Base-by-base conservation (phyloP, 352 stramenopile species). In the Phytophthora tentaculata region DNA sequence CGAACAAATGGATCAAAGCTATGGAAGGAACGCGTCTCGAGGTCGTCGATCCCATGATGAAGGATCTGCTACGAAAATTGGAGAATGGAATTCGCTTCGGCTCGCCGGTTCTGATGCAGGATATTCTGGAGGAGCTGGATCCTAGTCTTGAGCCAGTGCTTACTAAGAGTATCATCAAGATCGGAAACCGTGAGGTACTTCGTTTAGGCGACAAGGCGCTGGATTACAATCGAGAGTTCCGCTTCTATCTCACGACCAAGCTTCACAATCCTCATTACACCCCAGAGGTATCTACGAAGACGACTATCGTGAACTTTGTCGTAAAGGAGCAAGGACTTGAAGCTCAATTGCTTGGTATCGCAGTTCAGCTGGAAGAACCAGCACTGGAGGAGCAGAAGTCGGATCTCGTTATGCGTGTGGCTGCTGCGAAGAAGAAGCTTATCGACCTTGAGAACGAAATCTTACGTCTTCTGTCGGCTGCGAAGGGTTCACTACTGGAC, bases 381-480 rank as follows among this genome's bases (percentile, higher is more conserved):
- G 90, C 92, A 13, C 79, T 99, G 0, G 96, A 99, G 66, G 91
- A 98, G 56, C 91, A 99, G 60, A 98, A 98, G 49, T 96, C 89
- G 0, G 94, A 99, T 45, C 66, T 96, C 0, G 88, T 96, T 6
- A 79, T 97, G 51, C 84, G 88, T 20, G 92, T 99, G 16, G 96
- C 96, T 1, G 89, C 89, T 0, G 96, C 94, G 0, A 98, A 98
- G 64, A 97, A 97, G 45, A 97, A 98, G 59, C 80, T 99, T 0
- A 96, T 97, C 5, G 96, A 99, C 48, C 79, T 99, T 14, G 96
- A 99, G 74, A 97, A 99, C 54, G 89, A 98, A 52, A 99, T 99
- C 62, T 61, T 99, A 3, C 83, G 92, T 10, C 67, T 98, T 23
- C 78, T 99, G 0, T 96, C 88, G 0, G 91, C 94, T 5, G 92